Evolutionary conservation across 257 asterid species (phyloP).

Genomic region (Misopates orontium): DNA sequence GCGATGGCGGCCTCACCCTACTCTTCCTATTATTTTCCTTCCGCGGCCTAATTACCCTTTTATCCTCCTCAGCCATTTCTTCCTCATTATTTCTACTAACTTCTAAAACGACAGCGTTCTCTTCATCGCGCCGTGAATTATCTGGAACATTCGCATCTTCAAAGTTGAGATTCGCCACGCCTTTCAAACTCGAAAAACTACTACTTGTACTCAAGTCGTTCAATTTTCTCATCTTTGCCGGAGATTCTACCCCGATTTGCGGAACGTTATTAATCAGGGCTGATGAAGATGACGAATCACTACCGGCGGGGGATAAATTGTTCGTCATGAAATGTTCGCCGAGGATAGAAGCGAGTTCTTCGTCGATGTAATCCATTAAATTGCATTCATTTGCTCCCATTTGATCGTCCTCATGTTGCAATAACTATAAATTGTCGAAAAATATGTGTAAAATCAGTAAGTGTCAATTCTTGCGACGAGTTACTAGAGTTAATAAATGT

Average conservation of each 20-base stretch:
- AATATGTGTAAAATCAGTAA: too few species aligned
- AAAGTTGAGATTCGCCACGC: conserved; percentile 25
- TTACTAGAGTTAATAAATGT: too few species aligned
- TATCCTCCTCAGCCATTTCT: neutral
- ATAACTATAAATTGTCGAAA: neutral
- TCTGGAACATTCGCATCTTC: conserved; percentile 14
- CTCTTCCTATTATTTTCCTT: neutral
- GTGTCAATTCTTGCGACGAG: too few species aligned
- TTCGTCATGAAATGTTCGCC: conserved; percentile 16
- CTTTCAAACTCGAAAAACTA: neutral
- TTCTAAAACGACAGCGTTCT: neutral
- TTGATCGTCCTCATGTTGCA: neutral
- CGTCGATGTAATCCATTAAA: conserved; percentile 33
- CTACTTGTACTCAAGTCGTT: neutral
- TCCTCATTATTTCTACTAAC: conserved; percentile 4
- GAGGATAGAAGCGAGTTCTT: conserved; percentile 32
- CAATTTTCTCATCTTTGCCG: conserved; percentile 6
- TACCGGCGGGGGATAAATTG: conserved; percentile 7
- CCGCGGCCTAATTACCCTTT: neutral
- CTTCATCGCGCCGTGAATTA: neutral
- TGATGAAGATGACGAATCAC: conserved; percentile 18
- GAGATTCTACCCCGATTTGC: neutral
- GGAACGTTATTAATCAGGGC: conserved; percentile 7
- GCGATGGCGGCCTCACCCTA: conserved; percentile 31
- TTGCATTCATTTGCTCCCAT: conserved; percentile 19